Percentiles rank a stretch among this genome's conserved stretches.
phyloP scores from a whole-genome alignment of 1,284 basidiomycete species.

The Puccinia coronata region DNA sequence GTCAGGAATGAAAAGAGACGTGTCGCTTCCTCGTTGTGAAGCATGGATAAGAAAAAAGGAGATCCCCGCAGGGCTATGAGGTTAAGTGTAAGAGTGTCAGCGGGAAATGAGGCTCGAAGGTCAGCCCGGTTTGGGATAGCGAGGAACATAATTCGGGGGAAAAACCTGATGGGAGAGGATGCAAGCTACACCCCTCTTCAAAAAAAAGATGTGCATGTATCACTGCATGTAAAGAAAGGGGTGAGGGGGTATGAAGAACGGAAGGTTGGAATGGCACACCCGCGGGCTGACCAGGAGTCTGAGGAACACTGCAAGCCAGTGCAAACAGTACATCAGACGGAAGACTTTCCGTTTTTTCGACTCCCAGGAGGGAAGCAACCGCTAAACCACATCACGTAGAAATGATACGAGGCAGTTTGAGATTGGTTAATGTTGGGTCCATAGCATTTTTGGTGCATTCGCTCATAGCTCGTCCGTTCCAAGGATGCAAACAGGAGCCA shows the following conservation, averaged over 20 bases:
- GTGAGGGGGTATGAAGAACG: constrained; percentile 18
- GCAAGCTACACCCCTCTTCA: constrained; percentile 7
- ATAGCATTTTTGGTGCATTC: background rate
- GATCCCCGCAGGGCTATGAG: background rate
- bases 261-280: constrained; percentile 15
- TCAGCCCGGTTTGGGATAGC: background rate
- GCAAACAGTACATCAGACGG: background rate
- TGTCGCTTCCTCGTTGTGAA: background rate
- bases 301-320: background rate
- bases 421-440: background rate
- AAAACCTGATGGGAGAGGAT: background rate
- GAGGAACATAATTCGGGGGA: background rate
- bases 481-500: background rate
- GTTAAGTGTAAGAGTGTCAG: background rate
- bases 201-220: background rate
- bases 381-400: constrained; percentile 22
- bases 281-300: constrained; percentile 20
- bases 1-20: background rate
- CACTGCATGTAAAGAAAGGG: constrained; percentile 12
- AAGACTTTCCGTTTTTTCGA: background rate
- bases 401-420: background rate
- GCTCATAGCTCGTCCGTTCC: background rate
- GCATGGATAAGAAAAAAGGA: background rate
- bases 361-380: constrained; percentile 3
- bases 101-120: background rate